phyloP scores from a whole-genome alignment of 805 yeast genomes.

The Hemisphaericaspora nanyangensis region DNA sequence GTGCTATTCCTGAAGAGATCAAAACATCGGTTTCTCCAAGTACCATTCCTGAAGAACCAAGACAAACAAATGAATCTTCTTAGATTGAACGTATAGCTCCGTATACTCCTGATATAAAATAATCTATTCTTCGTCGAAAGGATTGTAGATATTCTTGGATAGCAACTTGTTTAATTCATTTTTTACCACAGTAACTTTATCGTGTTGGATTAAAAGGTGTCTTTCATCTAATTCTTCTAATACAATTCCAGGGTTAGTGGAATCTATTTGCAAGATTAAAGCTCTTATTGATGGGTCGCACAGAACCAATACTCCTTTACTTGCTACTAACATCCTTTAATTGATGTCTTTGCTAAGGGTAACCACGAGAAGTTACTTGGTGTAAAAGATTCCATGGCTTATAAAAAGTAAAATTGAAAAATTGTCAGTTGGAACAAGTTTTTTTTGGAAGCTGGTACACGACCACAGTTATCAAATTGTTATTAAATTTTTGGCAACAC shows the following conservation, averaged over 20 bases:
- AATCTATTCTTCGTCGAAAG: conserved; percentile 64
- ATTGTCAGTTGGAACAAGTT: background rate
- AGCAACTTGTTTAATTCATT: conserved; percentile 70
- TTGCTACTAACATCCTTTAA: conserved; percentile 44
- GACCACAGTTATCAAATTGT: too few species aligned
- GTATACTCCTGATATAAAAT: too few species aligned
- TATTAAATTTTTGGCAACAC: too few species aligned
- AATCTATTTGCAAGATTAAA: conserved; percentile 76
- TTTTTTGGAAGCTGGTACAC: background rate
- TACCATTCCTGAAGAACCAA: background rate
- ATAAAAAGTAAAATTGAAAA: too few species aligned
- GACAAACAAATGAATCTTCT: too few species aligned
- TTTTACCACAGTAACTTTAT: conserved; percentile 72
- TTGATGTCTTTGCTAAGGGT: too few species aligned
- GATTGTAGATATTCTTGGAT: conserved; percentile 81
- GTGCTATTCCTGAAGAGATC: background rate
- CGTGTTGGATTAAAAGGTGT: conserved; percentile 76
- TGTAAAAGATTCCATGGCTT: too few species aligned
- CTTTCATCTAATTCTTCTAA: conserved; percentile 85
- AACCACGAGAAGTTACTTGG: background rate
- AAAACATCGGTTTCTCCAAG: conserved; percentile 5
- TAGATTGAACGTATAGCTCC: too few species aligned
- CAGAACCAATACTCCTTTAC: conserved; percentile 40
- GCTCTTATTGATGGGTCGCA: conserved; percentile 94
- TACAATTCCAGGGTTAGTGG: conserved; percentile 65